Percentiles rank a stretch among this genome's conserved stretches.
Conservation (phyloP, 2,329 filamentous ascomycete species). For the Chrysoporthe cubensis region DNA sequence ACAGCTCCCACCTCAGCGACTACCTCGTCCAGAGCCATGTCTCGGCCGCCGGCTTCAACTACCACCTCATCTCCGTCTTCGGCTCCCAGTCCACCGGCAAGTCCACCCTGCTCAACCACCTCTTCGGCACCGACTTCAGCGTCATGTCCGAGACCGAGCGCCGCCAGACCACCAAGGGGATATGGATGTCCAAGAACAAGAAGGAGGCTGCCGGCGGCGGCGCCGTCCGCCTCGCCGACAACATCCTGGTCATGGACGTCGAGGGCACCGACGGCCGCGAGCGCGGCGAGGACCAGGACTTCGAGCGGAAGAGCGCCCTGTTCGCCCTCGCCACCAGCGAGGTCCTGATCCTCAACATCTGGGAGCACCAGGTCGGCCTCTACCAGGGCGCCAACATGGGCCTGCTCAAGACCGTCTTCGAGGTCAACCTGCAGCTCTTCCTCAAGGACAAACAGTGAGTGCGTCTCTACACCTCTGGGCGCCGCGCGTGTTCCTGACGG, state of each 20-base stretch:
- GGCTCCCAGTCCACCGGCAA: slow-evolving; percentile 98
- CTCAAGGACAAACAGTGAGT: slow-evolving; percentile 90
- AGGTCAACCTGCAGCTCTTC: slow-evolving; percentile 97
- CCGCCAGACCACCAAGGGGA: slow-evolving; percentile 97
- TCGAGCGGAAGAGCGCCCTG: slow-evolving; percentile 96
- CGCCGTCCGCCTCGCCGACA: slow-evolving; percentile 79
- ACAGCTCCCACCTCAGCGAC: slow-evolving; percentile 73
- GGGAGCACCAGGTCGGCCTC: slow-evolving; percentile 97
- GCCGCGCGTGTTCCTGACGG: neutral
- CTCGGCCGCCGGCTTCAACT: slow-evolving; percentile 93
- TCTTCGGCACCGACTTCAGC: slow-evolving; percentile 94
- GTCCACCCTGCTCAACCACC: slow-evolving; percentile 92
- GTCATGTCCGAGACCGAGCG: slow-evolving; percentile 97
- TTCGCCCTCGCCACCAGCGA: slow-evolving; percentile 98
- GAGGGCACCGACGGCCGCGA: slow-evolving; percentile 97
- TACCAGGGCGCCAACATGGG: slow-evolving; percentile 99
- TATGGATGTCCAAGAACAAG: slow-evolving; percentile 99
- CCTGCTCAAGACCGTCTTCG: slow-evolving; percentile 95
- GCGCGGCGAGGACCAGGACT: slow-evolving; percentile 96
- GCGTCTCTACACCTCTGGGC: neutral
- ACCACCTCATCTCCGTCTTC: slow-evolving; percentile 98
- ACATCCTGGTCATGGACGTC: slow-evolving; percentile 99
- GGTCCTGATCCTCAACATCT: slow-evolving; percentile 97
- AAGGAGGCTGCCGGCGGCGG: slow-evolving; percentile 52
- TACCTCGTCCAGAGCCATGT: slow-evolving; percentile 83